Evolutionary conservation across 495 filamentous ascomycete species (phyloP), one percentile per base, ranked within the genome.

Genomic region (Tricharina praecox): DNA sequence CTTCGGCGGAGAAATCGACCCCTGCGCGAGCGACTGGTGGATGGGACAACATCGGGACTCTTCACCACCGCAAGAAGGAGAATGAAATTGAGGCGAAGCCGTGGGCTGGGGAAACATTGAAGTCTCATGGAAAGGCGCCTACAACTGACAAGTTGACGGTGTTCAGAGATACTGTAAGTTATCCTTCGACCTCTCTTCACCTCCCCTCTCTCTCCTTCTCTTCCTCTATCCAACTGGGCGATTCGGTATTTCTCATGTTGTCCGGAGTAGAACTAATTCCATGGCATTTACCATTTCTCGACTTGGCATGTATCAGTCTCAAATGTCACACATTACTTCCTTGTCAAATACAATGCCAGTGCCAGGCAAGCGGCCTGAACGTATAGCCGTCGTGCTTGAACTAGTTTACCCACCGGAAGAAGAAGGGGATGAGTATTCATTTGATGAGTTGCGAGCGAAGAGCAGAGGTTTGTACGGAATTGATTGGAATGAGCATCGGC

Each of bases 151-250:
- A 95, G 68, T 75, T 97, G 75, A 68, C 78, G 57, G 74, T 96
- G 16, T 97, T 94, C 71, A 85, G 85, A 68, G 90, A 97, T 70
- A 73, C 81, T 82, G 90, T 96, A 78, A 76, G 87, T 75, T 45
- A 41, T 26, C n/a, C 23, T 16, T 39, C 5, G 13, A 39, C 36
- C 36, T 7, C 36, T 35, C 26, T n/a, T n/a, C n/a, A n/a, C n/a
- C n/a, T n/a, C n/a, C n/a, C n/a, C n/a, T n/a, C n/a, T 45, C 7
- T 20, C 33, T 24, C 50, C 33, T 23, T 38, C 50, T 46, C 45
- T 40, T 30, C 45, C 34, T 53, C 48, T 50, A 48, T 53, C 30
- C 25, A 25, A 33, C 13, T 33, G 30, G 30, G 9, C 73, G 81
- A 82, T 92, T 96, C 78, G 76, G 85, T 74, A n/a, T 47, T 35